Base-by-base conservation (phyloP, 2,329 filamentous ascomycete genomes). In the Blastomyces silverae region DNA sequence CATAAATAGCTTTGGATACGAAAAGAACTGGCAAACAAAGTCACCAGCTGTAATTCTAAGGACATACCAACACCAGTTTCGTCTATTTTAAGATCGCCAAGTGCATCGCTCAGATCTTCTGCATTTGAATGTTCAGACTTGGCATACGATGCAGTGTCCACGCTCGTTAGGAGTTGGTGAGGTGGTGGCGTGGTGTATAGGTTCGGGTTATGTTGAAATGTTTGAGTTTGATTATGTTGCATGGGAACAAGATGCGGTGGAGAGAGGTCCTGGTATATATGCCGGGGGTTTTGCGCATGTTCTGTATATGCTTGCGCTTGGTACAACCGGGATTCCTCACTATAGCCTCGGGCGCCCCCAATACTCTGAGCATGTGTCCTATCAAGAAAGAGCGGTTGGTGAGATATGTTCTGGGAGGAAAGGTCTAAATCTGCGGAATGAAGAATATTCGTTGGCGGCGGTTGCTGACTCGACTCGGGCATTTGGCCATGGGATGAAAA, bases 41-140 rank as follows among this genome's bases (percentile, higher is more conserved):
- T n/a, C 20, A 52, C 11, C 42, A 44, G 58, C 13, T 8, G 28
- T 37, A 48, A 61, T 11, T 37, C 11, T 17, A 6, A 37, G 10
- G 37, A 65, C 31, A 56, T 82, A 94, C 90, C 92, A 74, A 92
- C 89, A 67, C 92, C 93, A 52, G 86, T 88, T 73, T 93, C 90
- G 67, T 95, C 89, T 71, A 97, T 91, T 72, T 90, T 92, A 17
- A 97, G 81, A 53, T 91, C 89, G 8, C 93, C 93, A 50, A 97
- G 81, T 13, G 94, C 85, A 71, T 95, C 90, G 15, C 88, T 86
- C 2, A 96, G 82, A 71, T 90, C 88, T 50, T 88, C 84, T 64
- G 89, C 85, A 39, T 85, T 86, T 66, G 89, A 89, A 48, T 85
- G 81, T 59, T 89, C 86, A 37, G 83, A 81, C 8, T 85, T 83